A percentile compares a stretch with the other conserved stretches of the same genome.
Conservation (phyloP, 2,329 filamentous ascomycete species). For the Xenosphaeropsis pyriputrescens region DNA sequence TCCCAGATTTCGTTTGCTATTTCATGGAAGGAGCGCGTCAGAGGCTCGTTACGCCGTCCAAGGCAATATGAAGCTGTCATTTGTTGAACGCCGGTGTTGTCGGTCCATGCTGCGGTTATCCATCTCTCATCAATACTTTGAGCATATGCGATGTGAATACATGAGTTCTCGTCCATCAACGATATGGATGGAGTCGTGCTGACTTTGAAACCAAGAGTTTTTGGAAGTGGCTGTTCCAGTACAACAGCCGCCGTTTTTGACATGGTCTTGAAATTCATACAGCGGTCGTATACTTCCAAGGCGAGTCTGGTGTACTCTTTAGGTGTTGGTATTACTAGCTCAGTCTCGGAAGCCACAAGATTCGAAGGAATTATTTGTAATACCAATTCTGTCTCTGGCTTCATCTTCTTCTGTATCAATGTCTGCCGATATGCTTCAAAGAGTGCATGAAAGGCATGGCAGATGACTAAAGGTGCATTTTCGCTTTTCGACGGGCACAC, state of each 20-base stretch:
- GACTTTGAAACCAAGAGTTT: conserved; percentile 63
- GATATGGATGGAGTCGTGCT: conserved; percentile 53
- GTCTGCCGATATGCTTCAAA: conserved; percentile 46
- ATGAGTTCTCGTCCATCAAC: conserved; percentile 62
- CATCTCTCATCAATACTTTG: conserved; percentile 63
- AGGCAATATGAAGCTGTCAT: conserved; percentile 62
- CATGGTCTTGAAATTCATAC: conserved; percentile 38
- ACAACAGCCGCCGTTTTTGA: conserved; percentile 56
- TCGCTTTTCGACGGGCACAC: conserved; percentile 52
- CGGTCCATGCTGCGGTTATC: conserved; percentile 70
- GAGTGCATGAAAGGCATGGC: conserved; percentile 58
- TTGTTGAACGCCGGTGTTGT: conserved; percentile 61
- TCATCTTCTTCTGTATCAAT: conserved; percentile 30
- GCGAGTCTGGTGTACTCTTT: conserved; percentile 47
- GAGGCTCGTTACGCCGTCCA: conserved; percentile 36
- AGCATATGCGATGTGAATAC: conserved; percentile 68
- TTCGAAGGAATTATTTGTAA: conserved; percentile 61
- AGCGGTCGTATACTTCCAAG: conserved; percentile 66
- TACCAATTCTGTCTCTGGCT: conserved; percentile 48
- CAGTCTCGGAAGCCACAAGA: conserved; percentile 47
- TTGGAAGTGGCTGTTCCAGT: conserved; percentile 55
- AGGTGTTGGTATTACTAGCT: conserved; percentile 46
- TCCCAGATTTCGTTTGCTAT: conserved; percentile 67
- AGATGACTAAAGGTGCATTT: conserved; percentile 52
- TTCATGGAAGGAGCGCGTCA: conserved; percentile 39